Evolutionary conservation across 805 yeast genomes (phyloP), one percentile per base, ranked within the genome.

Genomic region (Ogataea dorogensis): DNA sequence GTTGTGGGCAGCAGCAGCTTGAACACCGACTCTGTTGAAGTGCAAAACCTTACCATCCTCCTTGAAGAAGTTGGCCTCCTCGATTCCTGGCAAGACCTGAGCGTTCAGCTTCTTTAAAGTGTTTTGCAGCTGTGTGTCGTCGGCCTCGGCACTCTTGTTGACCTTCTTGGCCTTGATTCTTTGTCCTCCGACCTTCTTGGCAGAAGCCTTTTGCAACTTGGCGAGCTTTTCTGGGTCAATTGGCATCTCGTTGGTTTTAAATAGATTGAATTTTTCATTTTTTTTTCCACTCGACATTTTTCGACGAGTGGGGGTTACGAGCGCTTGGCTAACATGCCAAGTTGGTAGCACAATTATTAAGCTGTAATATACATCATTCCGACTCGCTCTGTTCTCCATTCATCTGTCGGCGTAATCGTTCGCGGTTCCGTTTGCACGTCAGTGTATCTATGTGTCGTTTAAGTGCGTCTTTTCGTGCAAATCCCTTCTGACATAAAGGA

Each of bases 21-120:
- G 97, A 49, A 89, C 93, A 70, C 93, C 94, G 52, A 93, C 96
- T 68, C 93, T 83, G 76, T 85, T 80, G 78, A 93, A 87, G 74
- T 91, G 96, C 68, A 91, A 72, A 49, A 93, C 96, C 63, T 81
- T 83, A 63, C 97, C 97, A 67, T 91, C 96, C 49, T 87, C 96
- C 68, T 76, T 84, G 85, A 93, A 89, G 76, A 91, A 86, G 79
- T 89, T 91, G 60, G 96, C 98, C 75, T 91, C 97, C 65, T 87
- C 95, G 58, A 91, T 81, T 59, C 85, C 87, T 52, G 84, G 88
- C 55, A 91, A 70, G 58, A 87, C 83, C 68, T 83, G 86, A 50
- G 89, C 94, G 68, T 85, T 82, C 65, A 91, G 75, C 73, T 89
- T 88, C 66, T 80, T 82, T 69, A 91, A 74, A 59, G 91, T 79